Evolutionary conservation across 768 basidiomycete species (phyloP).

Genomic region (Lentinula aciculospora): DNA sequence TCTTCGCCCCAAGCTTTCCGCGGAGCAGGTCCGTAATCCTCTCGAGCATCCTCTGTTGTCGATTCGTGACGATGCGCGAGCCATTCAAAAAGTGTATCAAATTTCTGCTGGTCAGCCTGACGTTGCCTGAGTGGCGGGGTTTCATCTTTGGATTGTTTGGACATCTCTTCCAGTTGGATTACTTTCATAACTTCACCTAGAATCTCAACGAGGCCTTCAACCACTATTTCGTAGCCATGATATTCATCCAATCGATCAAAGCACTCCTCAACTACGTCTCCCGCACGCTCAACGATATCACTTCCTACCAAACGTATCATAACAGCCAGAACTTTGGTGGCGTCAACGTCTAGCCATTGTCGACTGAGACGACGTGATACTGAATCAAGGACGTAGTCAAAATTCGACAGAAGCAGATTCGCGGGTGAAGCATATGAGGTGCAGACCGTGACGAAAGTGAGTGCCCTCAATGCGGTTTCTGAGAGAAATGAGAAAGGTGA

Average conservation of each 20-base stretch:
- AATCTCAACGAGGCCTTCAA: slow-evolving; percentile 85
- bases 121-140: slow-evolving; percentile 16
- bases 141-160: slow-evolving; percentile 10
- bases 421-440: slow-evolving; percentile 86
- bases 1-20: slow-evolving; percentile 48
- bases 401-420: slow-evolving; percentile 88
- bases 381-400: slow-evolving; percentile 92
- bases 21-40: slow-evolving; percentile 57
- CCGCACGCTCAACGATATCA: slow-evolving; percentile 83
- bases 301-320: slow-evolving; percentile 84
- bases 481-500: slow-evolving; percentile 66
- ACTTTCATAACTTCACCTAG: slow-evolving; percentile 80
- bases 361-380: slow-evolving; percentile 79
- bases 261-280: slow-evolving; percentile 95
- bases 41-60: slow-evolving; percentile 30
- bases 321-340: slow-evolving; percentile 81
- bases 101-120: slow-evolving; percentile 22
- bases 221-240: slow-evolving; percentile 85
- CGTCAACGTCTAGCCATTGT: slow-evolving; percentile 80
- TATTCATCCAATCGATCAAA: slow-evolving; percentile 95
- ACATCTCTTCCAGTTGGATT: slow-evolving; percentile 50
- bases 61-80: slow-evolving; percentile 40
- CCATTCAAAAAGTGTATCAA: slow-evolving; percentile 64
- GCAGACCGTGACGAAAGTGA: slow-evolving; percentile 64
- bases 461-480: slow-evolving; percentile 67